Evolutionary conservation across 306 rosid species (phyloP), one percentile per base, ranked within the genome.

Genomic region (Quercus dentata): DNA sequence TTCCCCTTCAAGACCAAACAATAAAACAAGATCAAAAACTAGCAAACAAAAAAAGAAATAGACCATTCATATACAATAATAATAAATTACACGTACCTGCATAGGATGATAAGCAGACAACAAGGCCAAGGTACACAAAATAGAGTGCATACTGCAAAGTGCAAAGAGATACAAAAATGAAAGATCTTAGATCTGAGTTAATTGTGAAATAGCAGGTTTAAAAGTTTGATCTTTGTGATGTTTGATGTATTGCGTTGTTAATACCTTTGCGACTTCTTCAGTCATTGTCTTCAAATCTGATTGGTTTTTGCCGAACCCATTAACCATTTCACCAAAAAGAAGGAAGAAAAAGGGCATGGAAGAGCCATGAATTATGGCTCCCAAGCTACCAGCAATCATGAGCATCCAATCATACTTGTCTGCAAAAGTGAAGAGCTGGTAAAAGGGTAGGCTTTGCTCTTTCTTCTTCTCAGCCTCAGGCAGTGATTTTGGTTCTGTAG

Each of bases 321-420:
- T 95, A 56, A 95, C 97, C 99, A 95, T 95, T 89, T 95, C 80
- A 73, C 99, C 99, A 57, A 95, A 95, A 25, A 95, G 87, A 30
- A 95, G 93, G 72, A 95, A 96, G 92, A 96, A 96, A 69, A 96
- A 89, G 0, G 99, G 99, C 98, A 93, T 96, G 79, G 99, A 96
- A 10, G 99, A 91, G 80, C 99, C 99, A 80, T 96, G 99, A 74
- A 96, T 56, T 30, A 96, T 79, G 74, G 99, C 99, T 35, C 99
- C 99, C 8, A 96, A 12, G 85, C 93, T 93, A 1, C 99, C 99
- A 3, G 88, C 76, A 79, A 80, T 79, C 99, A 96, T 96, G 23
- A 96, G 91, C 35, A 89, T 57, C 52, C 74, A 89, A 58, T 96
- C 99, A 74, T 80, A 93, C 78, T 90, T 93, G 81, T 96, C 98